Evolutionary conservation across 371 early-diverging fungal genomes (phyloP).

Genomic region (Lichtheimia corymbifera): DNA sequence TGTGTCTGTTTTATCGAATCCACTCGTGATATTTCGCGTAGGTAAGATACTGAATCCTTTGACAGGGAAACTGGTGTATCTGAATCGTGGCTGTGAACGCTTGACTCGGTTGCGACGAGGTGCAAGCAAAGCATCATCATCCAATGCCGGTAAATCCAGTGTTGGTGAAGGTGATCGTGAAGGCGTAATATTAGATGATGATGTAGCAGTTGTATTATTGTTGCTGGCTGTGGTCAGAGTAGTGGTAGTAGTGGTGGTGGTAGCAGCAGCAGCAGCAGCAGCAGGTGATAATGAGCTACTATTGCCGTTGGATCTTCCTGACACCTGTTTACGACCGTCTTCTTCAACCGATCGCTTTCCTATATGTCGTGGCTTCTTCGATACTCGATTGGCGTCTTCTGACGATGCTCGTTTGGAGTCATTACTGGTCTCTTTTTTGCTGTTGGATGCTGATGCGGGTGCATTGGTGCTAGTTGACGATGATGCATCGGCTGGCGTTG

Average conservation of each 20-base stretch:
- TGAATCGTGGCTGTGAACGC: slow-evolving; percentile 37
- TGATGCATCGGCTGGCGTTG: background rate
- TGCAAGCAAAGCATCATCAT: no score
- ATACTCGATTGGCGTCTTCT: background rate
- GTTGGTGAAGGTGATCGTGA: slow-evolving; percentile 10
- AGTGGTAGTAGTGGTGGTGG: background rate
- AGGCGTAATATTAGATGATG: background rate
- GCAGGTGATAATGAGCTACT: background rate
- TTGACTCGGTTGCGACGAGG: background rate
- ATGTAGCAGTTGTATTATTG: background rate
- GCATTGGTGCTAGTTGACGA: background rate
- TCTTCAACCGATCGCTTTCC: background rate
- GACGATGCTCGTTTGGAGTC: background rate
- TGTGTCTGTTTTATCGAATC: slow-evolving; percentile 36
- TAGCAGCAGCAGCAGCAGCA: background rate
- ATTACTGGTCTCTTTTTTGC: background rate
- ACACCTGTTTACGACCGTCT: no score
- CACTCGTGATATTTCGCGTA: slow-evolving; percentile 49
- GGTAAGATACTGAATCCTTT: slow-evolving; percentile 52
- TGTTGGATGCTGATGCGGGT: background rate
- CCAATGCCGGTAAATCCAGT: no score
- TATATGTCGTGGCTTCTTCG: slow-evolving; percentile 7
- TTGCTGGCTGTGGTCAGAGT: background rate
- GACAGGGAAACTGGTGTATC: slow-evolving; percentile 49
- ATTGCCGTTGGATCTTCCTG: no score